Percentiles rank a stretch among this genome's conserved stretches.
Evolutionary conservation across 1,284 basidiomycete genomes (phyloP).

Genomic region (Chondrostereum purpureum): DNA sequence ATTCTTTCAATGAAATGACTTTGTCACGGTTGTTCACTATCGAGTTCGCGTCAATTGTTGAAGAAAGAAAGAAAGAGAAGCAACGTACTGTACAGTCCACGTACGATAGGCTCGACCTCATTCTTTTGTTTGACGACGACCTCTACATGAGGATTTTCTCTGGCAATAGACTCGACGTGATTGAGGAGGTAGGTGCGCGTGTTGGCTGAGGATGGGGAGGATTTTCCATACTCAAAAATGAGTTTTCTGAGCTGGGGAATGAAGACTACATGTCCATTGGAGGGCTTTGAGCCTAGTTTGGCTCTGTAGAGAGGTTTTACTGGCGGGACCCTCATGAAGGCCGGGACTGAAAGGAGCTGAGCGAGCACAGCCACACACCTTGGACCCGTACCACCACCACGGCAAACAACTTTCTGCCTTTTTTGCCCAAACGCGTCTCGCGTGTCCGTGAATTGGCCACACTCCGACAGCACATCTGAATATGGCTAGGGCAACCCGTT

Average conservation of each 20-base stretch:
- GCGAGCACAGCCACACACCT: slow-evolving; percentile 1
- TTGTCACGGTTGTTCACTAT: slow-evolving; percentile 79
- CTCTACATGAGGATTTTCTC: slow-evolving; percentile 72
- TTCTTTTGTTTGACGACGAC: slow-evolving; percentile 71
- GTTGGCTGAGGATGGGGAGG: slow-evolving; percentile 68
- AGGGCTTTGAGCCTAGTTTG: slow-evolving; percentile 50
- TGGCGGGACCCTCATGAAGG: slow-evolving; percentile 29
- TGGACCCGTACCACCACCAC: background rate
- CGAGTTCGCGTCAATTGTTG: slow-evolving; percentile 13
- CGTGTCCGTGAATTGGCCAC: too few relatives aligned
- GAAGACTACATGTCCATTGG: slow-evolving; percentile 67
- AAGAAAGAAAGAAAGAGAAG: slow-evolving; percentile 4
- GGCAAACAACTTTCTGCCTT: background rate
- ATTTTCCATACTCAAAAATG: slow-evolving; percentile 80
- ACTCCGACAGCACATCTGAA: background rate
- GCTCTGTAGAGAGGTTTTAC: slow-evolving; percentile 47
- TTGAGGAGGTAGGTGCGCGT: slow-evolving; percentile 63
- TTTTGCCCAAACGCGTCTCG: slow-evolving; percentile 8
- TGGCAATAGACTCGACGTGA: slow-evolving; percentile 57
- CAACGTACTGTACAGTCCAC: slow-evolving; percentile 67
- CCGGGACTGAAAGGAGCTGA: slow-evolving; percentile 12
- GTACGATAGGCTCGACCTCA: slow-evolving; percentile 65
- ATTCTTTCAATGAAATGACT: slow-evolving; percentile 66
- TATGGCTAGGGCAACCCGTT: slow-evolving; percentile 13
- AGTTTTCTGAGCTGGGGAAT: slow-evolving; percentile 73